These are phyloP conservation scores for Pseudogymnoascus sp. DNA, from an alignment of 2,329 filamentous ascomycete genomes.

Conservation along the genomic window DNA sequence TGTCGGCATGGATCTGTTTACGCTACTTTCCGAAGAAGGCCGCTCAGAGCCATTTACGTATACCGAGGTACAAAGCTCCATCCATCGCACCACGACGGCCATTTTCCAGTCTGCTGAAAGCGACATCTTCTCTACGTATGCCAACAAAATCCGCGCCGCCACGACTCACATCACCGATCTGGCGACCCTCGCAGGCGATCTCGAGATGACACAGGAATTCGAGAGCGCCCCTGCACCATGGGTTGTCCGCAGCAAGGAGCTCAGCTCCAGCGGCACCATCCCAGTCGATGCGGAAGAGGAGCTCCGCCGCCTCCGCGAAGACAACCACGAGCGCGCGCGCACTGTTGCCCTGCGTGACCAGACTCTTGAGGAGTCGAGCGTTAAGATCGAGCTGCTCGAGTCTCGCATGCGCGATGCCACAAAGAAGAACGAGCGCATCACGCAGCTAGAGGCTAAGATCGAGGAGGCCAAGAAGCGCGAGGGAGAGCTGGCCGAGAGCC, in stretches of 20 bases:
- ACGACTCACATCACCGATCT: conserved; percentile 61
- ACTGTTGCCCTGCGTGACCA: conserved; percentile 67
- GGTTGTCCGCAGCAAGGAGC: conserved; percentile 70
- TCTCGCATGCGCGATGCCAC: conserved; percentile 77
- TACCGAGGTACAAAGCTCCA: conserved; percentile 55
- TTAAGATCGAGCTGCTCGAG: conserved; percentile 89
- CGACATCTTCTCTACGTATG: conserved; percentile 62
- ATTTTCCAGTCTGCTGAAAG: conserved; percentile 51
- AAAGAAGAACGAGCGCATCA: conserved; percentile 64
- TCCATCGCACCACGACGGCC: conserved; percentile 47
- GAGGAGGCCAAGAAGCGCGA: conserved; percentile 44
- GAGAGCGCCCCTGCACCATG: conserved; percentile 71
- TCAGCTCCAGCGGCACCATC: conserved; percentile 73
- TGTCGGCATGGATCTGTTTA: conserved; percentile 57
- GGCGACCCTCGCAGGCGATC: conserved; percentile 58
- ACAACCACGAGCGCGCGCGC: conserved; percentile 69
- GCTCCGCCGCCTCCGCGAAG: conserved; percentile 68
- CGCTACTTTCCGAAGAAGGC: conserved; percentile 62
- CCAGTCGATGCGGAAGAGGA: conserved; percentile 80
- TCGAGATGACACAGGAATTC: conserved; percentile 70
- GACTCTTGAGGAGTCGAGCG: conserved; percentile 74
- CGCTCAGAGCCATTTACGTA: conserved; percentile 60
- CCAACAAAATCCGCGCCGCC: conserved; percentile 57
- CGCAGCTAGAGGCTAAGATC: conserved; percentile 54
- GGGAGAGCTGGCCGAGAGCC: conserved; percentile 50